phyloP scores from a whole-genome alignment of 805 yeast genomes.

The Kurtzmaniella fragi region DNA sequence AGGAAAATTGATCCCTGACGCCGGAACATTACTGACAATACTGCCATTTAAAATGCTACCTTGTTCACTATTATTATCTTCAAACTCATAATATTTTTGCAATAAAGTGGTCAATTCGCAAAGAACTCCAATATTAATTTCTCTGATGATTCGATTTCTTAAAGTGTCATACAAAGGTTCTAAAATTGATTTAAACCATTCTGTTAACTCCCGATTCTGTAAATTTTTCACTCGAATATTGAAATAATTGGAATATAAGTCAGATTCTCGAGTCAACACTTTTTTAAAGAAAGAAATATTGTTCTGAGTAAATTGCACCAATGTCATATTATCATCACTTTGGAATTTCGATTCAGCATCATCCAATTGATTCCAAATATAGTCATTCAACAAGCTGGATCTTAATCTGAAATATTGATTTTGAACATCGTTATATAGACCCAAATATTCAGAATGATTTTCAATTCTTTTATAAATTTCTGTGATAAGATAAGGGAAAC shows the following conservation, averaged over 20 bases:
- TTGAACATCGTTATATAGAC: slow-evolving; percentile 62
- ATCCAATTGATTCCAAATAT: slow-evolving; percentile 30
- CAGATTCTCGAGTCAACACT: slow-evolving; percentile 56
- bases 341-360: slow-evolving; percentile 6
- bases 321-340: slow-evolving; percentile 16
- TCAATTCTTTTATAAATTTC: slow-evolving; percentile 35
- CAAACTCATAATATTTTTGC: slow-evolving; percentile 62
- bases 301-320: slow-evolving; percentile 60
- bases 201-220: slow-evolving; percentile 31
- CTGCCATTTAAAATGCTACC: slow-evolving; percentile 14
- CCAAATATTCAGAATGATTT: slow-evolving; percentile 52
- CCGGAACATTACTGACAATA: slow-evolving; percentile 16
- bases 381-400: slow-evolving; percentile 39
- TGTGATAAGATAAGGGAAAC: slow-evolving; percentile 27
- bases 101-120: slow-evolving; percentile 74
- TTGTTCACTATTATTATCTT: slow-evolving; percentile 35
- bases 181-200: slow-evolving; percentile 58
- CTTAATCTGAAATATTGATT: slow-evolving; percentile 60
- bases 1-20: slow-evolving; percentile 44
- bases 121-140: slow-evolving; percentile 57
- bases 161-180: slow-evolving; percentile 76
- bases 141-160: slow-evolving; percentile 64
- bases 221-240: neutral
- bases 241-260: slow-evolving; percentile 54
- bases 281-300: slow-evolving; percentile 57